A percentile compares a stretch with the other conserved stretches of the same genome.
Conservation (phyloP, 768 basidiomycete species). For the Russula olivacea region DNA sequence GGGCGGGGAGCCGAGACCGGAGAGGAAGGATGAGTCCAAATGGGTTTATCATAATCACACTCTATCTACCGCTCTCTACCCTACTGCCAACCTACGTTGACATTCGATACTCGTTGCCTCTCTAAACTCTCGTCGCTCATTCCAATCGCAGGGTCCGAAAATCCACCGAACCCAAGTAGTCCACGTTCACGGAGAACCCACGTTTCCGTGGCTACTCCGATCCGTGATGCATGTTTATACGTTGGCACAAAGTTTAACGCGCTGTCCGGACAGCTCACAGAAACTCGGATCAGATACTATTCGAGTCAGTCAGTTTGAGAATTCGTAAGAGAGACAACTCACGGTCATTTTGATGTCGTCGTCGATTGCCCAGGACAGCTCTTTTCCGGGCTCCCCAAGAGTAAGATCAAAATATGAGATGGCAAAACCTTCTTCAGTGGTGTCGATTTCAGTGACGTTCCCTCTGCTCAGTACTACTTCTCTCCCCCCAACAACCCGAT, state of each 20-base stretch:
- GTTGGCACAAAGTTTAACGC: constrained; percentile 32
- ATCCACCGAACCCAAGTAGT: constrained; percentile 34
- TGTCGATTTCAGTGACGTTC: constrained; percentile 28
- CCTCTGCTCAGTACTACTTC: constrained; percentile 29
- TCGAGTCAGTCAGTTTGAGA: neutral
- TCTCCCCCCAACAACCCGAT: constrained; percentile 28
- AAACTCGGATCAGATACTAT: constrained; percentile 38
- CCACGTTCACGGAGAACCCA: constrained; percentile 38
- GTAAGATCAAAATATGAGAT: constrained; percentile 34
- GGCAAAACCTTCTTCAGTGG: constrained; percentile 35
- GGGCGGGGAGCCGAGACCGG: neutral
- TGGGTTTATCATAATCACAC: neutral
- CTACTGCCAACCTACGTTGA: neutral
- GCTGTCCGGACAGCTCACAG: constrained; percentile 32
- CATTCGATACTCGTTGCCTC: neutral
- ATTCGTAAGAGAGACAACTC: neutral
- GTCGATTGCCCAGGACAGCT: constrained; percentile 36
- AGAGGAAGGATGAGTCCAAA: neutral
- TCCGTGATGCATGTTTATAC: constrained; percentile 34
- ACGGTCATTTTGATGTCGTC: constrained; percentile 33
- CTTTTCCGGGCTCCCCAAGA: constrained; percentile 36
- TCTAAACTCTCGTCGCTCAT: constrained; percentile 26
- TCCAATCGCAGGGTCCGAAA: constrained; percentile 39
- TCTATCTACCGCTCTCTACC: neutral
- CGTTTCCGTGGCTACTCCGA: constrained; percentile 38